Conservation (phyloP, 1,284 basidiomycete species). For the Jaminaea rosea region DNA sequence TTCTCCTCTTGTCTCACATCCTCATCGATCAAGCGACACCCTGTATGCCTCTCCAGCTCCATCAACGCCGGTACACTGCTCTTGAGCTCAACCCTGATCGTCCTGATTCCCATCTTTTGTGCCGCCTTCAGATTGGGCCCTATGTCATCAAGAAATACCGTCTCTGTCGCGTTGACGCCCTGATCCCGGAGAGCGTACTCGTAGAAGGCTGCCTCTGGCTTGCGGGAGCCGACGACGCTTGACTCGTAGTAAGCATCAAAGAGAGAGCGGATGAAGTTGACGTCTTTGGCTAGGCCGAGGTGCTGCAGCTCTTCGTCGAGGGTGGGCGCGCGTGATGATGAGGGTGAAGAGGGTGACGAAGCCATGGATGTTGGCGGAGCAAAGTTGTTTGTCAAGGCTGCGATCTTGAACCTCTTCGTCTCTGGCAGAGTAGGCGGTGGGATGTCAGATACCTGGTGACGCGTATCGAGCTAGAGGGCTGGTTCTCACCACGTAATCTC, state of each 20-base stretch:
- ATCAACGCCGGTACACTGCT: not conserved
- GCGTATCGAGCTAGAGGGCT: too few species aligned
- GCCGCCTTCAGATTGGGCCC: constrained; percentile 47
- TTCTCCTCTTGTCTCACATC: not conserved
- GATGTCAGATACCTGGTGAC: too few species aligned
- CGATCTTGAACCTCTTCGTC: constrained; percentile 42
- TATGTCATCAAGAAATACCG: constrained; percentile 48
- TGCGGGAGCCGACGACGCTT: constrained; percentile 20
- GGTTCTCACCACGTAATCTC: constrained; percentile 4
- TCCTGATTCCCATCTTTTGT: constrained; percentile 42
- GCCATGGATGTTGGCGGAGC: constrained; percentile 25
- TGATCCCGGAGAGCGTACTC: constrained; percentile 35
- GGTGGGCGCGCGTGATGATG: constrained; percentile 9
- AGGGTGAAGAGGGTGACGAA: constrained; percentile 1
- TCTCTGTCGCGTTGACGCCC: constrained; percentile 35
- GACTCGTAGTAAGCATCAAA: constrained; percentile 37
- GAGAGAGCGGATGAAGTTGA: constrained; percentile 23
- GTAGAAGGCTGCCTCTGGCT: constrained; percentile 47
- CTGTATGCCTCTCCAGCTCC: not conserved
- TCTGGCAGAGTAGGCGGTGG: too few species aligned
- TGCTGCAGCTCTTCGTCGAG: constrained; percentile 32
- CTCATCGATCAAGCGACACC: not conserved
- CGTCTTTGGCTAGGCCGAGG: constrained; percentile 18
- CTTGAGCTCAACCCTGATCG: constrained; percentile 20
- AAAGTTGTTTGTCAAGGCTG: constrained; percentile 48